These are phyloP conservation scores for Crucihimalaya himalaica DNA, from an alignment of 345 rosid genomes.

Conservation along the genomic window DNA sequence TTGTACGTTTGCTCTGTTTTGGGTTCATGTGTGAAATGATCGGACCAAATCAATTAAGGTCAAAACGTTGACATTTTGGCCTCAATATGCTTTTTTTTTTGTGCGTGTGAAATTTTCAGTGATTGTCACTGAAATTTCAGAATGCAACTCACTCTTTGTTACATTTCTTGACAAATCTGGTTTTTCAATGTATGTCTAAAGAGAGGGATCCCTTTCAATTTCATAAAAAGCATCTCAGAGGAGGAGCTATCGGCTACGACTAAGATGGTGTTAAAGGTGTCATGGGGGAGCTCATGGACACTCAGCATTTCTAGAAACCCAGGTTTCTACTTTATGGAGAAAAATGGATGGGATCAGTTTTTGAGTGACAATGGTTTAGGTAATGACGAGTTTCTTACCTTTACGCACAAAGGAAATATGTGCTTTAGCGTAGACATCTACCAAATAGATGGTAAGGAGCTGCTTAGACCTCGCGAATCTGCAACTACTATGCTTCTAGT, in stretches of 20 bases:
- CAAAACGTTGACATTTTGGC: background rate
- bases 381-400: conserved; percentile 30
- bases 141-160: background rate
- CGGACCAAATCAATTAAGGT: background rate
- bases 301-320: conserved; percentile 10
- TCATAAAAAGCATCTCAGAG: conserved; percentile 20
- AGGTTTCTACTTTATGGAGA: conserved; percentile 31
- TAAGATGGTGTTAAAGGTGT: conserved; percentile 21
- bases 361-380: conserved; percentile 31
- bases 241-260: background rate
- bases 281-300: conserved; percentile 36
- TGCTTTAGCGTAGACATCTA: conserved; percentile 22
- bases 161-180: conserved; percentile 1
- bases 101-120: background rate
- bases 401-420: conserved; percentile 29
- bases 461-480: background rate
- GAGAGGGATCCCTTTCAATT: conserved; percentile 29
- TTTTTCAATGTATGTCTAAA: background rate
- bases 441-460: conserved; percentile 6
- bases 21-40: conserved; percentile 16
- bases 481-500: conserved; percentile 14
- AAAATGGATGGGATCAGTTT: conserved; percentile 31
- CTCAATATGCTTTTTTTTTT: background rate
- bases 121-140: background rate
- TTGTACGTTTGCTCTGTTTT: too few species aligned